Evolutionary conservation across 2,329 filamentous ascomycete species (phyloP), one percentile per base, ranked within the genome.

Genomic region (Ramularia endophylla): DNA sequence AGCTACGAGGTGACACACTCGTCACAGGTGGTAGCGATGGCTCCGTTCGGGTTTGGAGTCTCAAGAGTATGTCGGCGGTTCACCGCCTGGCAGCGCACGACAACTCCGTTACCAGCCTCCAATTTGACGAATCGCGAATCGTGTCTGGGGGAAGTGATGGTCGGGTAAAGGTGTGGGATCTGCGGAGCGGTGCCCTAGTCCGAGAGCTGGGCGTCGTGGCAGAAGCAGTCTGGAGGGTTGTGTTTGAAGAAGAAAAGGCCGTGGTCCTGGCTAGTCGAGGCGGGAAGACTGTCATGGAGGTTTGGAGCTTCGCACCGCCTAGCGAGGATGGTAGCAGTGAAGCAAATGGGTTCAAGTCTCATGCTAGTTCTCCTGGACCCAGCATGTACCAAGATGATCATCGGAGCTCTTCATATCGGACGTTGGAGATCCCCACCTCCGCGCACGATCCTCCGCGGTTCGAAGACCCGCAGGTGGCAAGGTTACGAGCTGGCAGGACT

Each of bases 181-280:
- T 97, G 44, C 88, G 92, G 65, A 92, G 87, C 2, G 92, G 92
- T 3, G 83, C 86, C 43, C 74, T 95, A 19, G 87, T 98, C 16
- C 81, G 92, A 46, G 92, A 98, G 65, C 77, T 98, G 30, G 90
- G 90, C 34, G 81, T 84, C 15, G 88, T 90, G 39, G 87, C 90
- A 0, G 90, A 98, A 60, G 89, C 90, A 12, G 92, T 98, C 0
- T 98, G 92, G 92, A 78, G 92, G 45, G 90, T 98, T 25, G 92
- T 94, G 0, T 98, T 98, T 62, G 92, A 98, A 61, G 90, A 95
- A 52, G 92, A 98, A 66, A 97, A 95, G 65, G 94, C 90, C 44
- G 90, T 98, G 20, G 90, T 95, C 22, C 85, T 98, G 74, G 92
- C 92, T 7, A 83, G 87, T 55, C 78, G 90, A 46, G 80, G 80